Evolutionary conservation across 768 basidiomycete genomes (phyloP), one percentile per base, ranked within the genome.

Genomic region (Thelephora aurantiotincta): DNA sequence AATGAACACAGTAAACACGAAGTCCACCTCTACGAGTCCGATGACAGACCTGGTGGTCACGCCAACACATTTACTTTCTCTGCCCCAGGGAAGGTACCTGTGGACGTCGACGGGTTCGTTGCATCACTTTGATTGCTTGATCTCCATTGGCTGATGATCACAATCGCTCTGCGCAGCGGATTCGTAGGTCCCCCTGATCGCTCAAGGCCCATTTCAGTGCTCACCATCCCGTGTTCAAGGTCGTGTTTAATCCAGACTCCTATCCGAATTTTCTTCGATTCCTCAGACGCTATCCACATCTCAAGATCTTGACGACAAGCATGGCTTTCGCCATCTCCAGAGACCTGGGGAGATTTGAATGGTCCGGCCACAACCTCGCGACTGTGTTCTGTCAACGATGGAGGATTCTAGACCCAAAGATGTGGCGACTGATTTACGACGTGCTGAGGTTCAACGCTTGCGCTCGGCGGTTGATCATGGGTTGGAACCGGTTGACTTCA

Each of bases 281-380:
- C 58, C 68, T 87, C 33, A 61, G 65, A 13, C 58, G 68, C 23
- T 66, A 72, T 43, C 63, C 69, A 5, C 55, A 60, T 12, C 70
- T 85, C 35, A 51, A 62, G 3, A 69, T 78, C 26, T 54, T 75
- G 36, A 68, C 72, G 2, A 83, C 82, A 0, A 75, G 78, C 48
- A 88, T 87, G 84, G 80, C 84, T 0, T 87, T 88, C 62, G 74
- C 76, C 53, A 75, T 90, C 35, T 82, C 84, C 3, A 70, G 83
- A 43, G 82, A 87, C 58, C 50, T 58, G 18, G 86, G 83, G 0
- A 60, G 55, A 1, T 84, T 84, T 54, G 83, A 88, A 60, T 88
- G 86, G 82, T 81, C 83, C 2, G 82, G 83, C 26, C 73, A 75
- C 53, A 77, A 73, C 43, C 65, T 76, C 0, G 57, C 66, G 6